Evolutionary conservation across 306 rosid genomes (phyloP).

Genomic region (Dalbergia oliveri): DNA sequence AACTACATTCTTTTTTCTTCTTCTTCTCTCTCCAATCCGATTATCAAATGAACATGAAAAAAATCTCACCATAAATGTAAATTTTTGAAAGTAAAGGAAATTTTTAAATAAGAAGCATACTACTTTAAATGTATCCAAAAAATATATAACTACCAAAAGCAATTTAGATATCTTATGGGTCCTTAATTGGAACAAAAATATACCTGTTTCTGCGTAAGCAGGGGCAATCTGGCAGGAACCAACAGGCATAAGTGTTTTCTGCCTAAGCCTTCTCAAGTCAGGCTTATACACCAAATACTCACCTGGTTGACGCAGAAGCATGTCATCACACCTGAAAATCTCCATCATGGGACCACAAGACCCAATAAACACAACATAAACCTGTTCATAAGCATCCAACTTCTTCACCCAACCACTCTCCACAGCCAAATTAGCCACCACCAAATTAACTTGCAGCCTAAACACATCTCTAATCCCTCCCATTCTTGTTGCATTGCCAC

Average conservation of each 20-base stretch:
- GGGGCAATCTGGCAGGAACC: constrained; percentile 79
- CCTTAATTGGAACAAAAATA: constrained; percentile 12
- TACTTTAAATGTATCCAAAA: background rate
- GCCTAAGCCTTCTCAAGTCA: constrained; percentile 57
- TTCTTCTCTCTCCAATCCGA: background rate
- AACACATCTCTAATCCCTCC: constrained; percentile 60
- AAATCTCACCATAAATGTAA: background rate
- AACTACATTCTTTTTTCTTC: background rate
- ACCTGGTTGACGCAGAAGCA: constrained; percentile 49
- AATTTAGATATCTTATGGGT: background rate
- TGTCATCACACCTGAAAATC: constrained; percentile 77
- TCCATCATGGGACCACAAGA: constrained; percentile 78
- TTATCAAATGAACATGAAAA: background rate
- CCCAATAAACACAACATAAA: constrained; percentile 71
- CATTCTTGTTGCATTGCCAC: constrained; percentile 37
- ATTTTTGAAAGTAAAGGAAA: background rate
- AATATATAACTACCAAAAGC: background rate
- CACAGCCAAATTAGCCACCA: constrained; percentile 71
- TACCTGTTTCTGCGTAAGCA: constrained; percentile 62
- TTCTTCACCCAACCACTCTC: constrained; percentile 56
- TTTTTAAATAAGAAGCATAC: background rate
- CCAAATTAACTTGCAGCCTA: constrained; percentile 74
- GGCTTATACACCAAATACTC: constrained; percentile 71
- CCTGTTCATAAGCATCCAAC: constrained; percentile 51
- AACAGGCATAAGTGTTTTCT: constrained; percentile 68